Conservation (phyloP, 2,329 filamentous ascomycete genomes). For the Neonectria faginata region DNA sequence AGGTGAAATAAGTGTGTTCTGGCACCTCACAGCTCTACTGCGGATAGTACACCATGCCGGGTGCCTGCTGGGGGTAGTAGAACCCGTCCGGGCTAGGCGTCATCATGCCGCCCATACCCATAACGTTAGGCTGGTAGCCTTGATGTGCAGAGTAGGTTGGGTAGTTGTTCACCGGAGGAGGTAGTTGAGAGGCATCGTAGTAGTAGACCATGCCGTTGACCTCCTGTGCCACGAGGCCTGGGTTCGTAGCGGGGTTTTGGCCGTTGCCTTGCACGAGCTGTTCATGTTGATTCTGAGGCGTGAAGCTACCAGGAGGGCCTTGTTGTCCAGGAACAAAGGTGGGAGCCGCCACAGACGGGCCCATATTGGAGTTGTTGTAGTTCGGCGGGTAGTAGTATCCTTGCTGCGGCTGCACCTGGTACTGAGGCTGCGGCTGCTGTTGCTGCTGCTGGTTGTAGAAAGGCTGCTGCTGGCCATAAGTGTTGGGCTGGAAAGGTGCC, state of each 20-base stretch:
- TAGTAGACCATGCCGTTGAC: conserved; percentile 97
- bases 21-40: conserved; percentile 59
- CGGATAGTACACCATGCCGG: conserved; percentile 71
- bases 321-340: conserved; percentile 70
- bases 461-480: conserved; percentile 68
- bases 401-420: conserved; percentile 58
- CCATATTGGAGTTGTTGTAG: conserved; percentile 62
- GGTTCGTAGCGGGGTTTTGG: conserved; percentile 43
- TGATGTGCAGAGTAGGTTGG: conserved; percentile 61
- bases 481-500: conserved; percentile 85
- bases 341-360: conserved; percentile 63
- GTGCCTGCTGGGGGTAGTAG: conserved; percentile 72
- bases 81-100: conserved; percentile 75
- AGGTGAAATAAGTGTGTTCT: conserved; percentile 37
- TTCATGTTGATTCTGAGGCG: conserved; percentile 56
- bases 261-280: conserved; percentile 50
- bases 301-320: conserved; percentile 54
- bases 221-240: conserved; percentile 80
- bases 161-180: conserved; percentile 64
- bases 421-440: conserved; percentile 63
- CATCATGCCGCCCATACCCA: conserved; percentile 85
- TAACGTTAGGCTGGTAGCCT: conserved; percentile 67
- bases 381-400: conserved; percentile 76
- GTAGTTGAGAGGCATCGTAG: conserved; percentile 82
- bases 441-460: conserved; percentile 67